These are phyloP conservation scores for Rhizopogon salebrosus DNA, from an alignment of 768 basidiomycete species.

Conservation along the genomic window DNA sequence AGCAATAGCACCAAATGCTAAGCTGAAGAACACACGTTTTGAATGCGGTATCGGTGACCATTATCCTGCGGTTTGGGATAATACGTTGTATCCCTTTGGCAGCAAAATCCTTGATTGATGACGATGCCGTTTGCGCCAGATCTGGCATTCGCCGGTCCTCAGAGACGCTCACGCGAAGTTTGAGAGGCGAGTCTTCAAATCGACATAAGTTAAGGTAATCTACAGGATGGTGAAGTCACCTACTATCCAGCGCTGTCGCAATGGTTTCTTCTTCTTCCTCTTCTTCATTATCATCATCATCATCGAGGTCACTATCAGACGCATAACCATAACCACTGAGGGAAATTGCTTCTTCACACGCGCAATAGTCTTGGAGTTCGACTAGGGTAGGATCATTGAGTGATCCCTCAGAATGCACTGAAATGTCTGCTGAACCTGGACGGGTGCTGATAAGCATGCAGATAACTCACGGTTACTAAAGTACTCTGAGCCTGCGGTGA, in stretches of 20 bases:
- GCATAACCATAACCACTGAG: constrained; percentile 16
- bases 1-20: background rate
- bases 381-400: background rate
- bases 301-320: constrained; percentile 23
- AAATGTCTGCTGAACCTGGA: background rate
- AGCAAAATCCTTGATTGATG: background rate
- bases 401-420: background rate
- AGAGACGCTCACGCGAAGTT: background rate
- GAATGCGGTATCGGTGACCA: constrained; percentile 9
- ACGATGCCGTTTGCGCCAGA: background rate
- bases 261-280: constrained; percentile 6
- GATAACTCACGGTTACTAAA: constrained; percentile 12
- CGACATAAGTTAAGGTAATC: background rate
- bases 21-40: background rate
- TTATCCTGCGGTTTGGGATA: constrained; percentile 2
- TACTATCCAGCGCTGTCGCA: background rate
- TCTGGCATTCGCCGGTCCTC: background rate
- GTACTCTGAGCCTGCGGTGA: constrained; percentile 11
- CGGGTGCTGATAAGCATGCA: background rate
- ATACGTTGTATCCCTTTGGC: background rate
- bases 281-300: no score
- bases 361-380: constrained; percentile 3
- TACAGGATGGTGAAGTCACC: background rate
- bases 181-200: background rate
- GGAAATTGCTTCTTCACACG: background rate